These are phyloP conservation scores for Cystobasidium ongulense DNA, from an alignment of 768 basidiomycete species.

Conservation along the genomic window DNA sequence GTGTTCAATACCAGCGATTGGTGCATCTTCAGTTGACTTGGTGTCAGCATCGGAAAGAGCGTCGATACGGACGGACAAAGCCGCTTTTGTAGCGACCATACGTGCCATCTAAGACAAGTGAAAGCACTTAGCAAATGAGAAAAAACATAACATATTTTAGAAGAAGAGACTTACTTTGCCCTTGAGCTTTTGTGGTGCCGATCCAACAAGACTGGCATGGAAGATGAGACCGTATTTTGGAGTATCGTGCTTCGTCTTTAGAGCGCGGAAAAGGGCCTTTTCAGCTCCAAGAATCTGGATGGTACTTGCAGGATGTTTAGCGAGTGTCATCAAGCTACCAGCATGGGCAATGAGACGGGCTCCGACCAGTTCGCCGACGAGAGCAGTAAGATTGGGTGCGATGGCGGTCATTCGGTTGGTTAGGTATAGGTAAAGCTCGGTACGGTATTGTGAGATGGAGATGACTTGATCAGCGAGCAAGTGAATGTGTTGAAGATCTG, in stretches of 20 bases:
- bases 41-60: constrained; percentile 86
- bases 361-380: constrained; percentile 70
- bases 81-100: constrained; percentile 98
- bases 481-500: constrained; percentile 93
- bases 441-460: constrained; percentile 84
- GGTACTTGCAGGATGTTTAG: constrained; percentile 51
- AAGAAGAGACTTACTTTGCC: constrained; percentile 60
- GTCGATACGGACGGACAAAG: constrained; percentile 93
- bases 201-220: constrained; percentile 92
- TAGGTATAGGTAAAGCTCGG: constrained; percentile 91
- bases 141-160: neutral
- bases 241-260: constrained; percentile 52
- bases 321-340: constrained; percentile 49
- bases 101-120: constrained; percentile 70
- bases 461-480: constrained; percentile 97
- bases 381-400: constrained; percentile 87
- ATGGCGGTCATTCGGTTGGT: constrained; percentile 97
- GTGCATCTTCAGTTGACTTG: constrained; percentile 67
- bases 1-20: constrained; percentile 84
- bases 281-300: constrained; percentile 52
- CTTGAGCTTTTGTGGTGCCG: constrained; percentile 95
- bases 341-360: constrained; percentile 61
- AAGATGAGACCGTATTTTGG: constrained; percentile 97
- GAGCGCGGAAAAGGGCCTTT: constrained; percentile 51
- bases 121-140: neutral